Evolutionary conservation across 2,329 filamentous ascomycete genomes (phyloP), one percentile per base, ranked within the genome.

Genomic region (Botryotinia convoluta): DNA sequence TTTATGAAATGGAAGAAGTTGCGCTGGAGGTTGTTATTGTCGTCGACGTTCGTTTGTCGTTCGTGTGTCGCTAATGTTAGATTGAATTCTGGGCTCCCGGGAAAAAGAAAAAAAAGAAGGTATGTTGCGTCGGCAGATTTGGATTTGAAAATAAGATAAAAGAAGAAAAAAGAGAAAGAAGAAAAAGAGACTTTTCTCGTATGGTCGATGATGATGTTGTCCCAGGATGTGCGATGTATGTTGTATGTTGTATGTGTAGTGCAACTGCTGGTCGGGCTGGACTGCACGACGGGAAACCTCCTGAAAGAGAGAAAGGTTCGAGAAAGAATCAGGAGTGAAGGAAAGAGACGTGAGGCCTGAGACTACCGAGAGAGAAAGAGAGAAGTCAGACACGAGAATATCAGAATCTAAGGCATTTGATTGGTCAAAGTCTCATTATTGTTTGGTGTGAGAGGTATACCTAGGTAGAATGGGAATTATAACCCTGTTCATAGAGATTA

Each of bases 11-110:
- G 29, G 48, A 29, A 44, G 61, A 29, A 42, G 71, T 18, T 61
- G 65, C n/a, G 54, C 22, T 63, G n/a, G 42, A 71, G 22, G 20
- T 44, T 62, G 39, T 42, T 20, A 6, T 71, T 29, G 72, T 73
- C 48, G 64, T 59, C 39, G 57, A 37, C 29, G 54, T 37, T 54
- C 35, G 29, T 39, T 37, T 32, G 68, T 62, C 57, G 68, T 32
- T 69, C 26, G 60, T 61, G 3, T 44, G 29, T 63, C 61, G 61
- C 39, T 22, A 29, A 16, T 7, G 39, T 12, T 22, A 10, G 61
- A 63, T 20, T 32, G 61, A 63, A 32, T 63, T 18, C 51, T 57
- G 14, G 51, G 14, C 18, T 44, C 26, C 48, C 9, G 63, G 32
- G 22, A 51, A 10, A 20, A 39, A 54, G 22, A n/a, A 54, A 67